phyloP scores from a whole-genome alignment of 2,329 filamentous ascomycete species.

The Ciborinia camelliae region DNA sequence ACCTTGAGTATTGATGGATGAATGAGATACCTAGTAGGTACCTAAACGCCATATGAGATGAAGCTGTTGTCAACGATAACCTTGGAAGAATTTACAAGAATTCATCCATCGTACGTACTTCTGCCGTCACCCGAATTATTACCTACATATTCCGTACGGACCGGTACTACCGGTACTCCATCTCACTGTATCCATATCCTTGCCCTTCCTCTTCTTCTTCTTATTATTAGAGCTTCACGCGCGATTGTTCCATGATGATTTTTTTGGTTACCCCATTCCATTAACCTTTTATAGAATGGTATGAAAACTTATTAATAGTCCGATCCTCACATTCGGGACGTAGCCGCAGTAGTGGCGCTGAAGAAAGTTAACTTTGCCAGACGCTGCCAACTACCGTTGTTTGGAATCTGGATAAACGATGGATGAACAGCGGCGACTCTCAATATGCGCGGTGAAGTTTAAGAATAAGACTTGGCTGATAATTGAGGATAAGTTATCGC shows the following conservation, averaged over 20 bases:
- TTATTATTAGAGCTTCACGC: constrained; percentile 6
- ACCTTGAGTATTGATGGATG: no score
- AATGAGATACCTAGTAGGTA: no score
- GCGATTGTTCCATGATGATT: neutral
- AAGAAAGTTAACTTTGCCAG: constrained; percentile 2
- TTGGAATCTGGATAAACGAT: neutral
- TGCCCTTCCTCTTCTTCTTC: neutral
- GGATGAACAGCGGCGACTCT: neutral
- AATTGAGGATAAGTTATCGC: neutral
- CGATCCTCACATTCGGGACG: neutral
- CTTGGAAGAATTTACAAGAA: no score
- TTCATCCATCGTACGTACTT: no score
- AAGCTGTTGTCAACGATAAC: neutral
- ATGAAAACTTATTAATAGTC: constrained; percentile 8
- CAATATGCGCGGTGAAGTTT: neutral
- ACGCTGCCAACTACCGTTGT: constrained; percentile 15
- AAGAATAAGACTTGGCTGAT: neutral
- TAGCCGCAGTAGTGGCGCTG: constrained; percentile 12
- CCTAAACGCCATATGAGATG: neutral
- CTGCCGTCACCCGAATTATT: no score
- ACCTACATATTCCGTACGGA: no score
- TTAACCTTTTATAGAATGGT: constrained; percentile 2
- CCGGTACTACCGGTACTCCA: no score
- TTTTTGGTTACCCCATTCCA: constrained; percentile 5
- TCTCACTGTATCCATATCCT: neutral